A percentile compares a stretch with the other conserved stretches of the same genome.
Conservation (phyloP, 2,329 filamentous ascomycete genomes). For the Alternaria solani region DNA sequence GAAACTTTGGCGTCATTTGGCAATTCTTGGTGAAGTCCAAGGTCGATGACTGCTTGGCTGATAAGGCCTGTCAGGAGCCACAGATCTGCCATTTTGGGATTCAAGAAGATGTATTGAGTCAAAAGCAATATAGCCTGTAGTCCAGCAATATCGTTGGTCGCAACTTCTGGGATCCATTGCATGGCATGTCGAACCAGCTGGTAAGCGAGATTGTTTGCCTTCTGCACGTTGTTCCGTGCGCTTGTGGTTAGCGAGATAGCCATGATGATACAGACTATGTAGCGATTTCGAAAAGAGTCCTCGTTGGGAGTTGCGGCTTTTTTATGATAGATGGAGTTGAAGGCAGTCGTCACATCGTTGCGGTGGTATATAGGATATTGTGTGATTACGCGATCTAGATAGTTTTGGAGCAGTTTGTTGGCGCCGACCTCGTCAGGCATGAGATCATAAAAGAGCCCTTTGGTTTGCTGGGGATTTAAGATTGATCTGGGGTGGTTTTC, state of each 20-base stretch:
- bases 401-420: slow-evolving; percentile 43
- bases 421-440: slow-evolving; percentile 44
- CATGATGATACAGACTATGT: slow-evolving; percentile 50
- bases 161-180: slow-evolving; percentile 48
- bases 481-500: slow-evolving; percentile 49
- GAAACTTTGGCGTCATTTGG: slow-evolving; percentile 39
- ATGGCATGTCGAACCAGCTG: slow-evolving; percentile 47
- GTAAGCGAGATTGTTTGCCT: slow-evolving; percentile 45
- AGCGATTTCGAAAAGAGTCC: slow-evolving; percentile 41
- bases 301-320: slow-evolving; percentile 34
- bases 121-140: slow-evolving; percentile 47
- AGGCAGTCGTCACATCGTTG: slow-evolving; percentile 43
- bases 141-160: slow-evolving; percentile 47
- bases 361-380: slow-evolving; percentile 51
- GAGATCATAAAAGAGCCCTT: slow-evolving; percentile 34
- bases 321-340: slow-evolving; percentile 44
- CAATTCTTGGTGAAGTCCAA: slow-evolving; percentile 49
- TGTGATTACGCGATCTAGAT: slow-evolving; percentile 45
- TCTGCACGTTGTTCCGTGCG: slow-evolving; percentile 43
- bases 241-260: slow-evolving; percentile 48
- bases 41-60: slow-evolving; percentile 48
- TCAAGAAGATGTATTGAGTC: slow-evolving; percentile 48
- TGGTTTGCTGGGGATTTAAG: slow-evolving; percentile 45
- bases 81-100: slow-evolving; percentile 47
- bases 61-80: slow-evolving; percentile 50